Conservation (phyloP, 192 early-diverging fungal genomes). For the Obelidium mucronatum region DNA sequence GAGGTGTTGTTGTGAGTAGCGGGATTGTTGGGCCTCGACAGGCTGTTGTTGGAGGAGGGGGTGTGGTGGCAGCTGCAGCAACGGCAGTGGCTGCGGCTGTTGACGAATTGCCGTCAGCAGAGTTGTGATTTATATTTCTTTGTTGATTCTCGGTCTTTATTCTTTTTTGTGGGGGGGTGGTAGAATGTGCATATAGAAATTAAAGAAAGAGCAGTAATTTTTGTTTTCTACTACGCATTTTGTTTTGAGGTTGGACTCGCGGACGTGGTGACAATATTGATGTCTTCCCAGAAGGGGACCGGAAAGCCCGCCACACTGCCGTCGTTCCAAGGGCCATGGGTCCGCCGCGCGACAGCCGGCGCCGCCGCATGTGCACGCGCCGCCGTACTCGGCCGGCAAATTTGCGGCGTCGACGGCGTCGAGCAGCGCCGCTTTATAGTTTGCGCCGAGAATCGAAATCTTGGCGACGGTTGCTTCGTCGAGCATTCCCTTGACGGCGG, state of each 20-base stretch:
- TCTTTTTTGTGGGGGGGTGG: not conserved
- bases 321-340: conserved; percentile 54
- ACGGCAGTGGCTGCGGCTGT: not conserved
- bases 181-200: too few species aligned
- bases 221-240: too few species aligned
- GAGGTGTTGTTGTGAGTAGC: too few species aligned
- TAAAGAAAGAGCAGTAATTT: too few species aligned
- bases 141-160: too few species aligned
- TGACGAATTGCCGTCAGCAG: not conserved
- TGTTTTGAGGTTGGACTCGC: not conserved
- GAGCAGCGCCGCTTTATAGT: conserved; percentile 39
- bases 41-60: too few species aligned
- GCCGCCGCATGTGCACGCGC: conserved; percentile 37
- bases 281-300: conserved; percentile 41
- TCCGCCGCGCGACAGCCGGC: conserved; percentile 41
- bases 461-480: conserved; percentile 45
- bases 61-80: not conserved
- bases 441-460: conserved; percentile 42
- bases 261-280: conserved; percentile 9
- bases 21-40: not conserved
- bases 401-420: conserved; percentile 42
- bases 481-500: conserved; percentile 40
- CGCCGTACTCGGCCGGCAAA: conserved; percentile 41
- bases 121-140: not conserved
- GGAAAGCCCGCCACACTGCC: conserved; percentile 46